Base-by-base conservation (phyloP, 2,329 filamentous ascomycete genomes). In the Endothia cerciana region DNA sequence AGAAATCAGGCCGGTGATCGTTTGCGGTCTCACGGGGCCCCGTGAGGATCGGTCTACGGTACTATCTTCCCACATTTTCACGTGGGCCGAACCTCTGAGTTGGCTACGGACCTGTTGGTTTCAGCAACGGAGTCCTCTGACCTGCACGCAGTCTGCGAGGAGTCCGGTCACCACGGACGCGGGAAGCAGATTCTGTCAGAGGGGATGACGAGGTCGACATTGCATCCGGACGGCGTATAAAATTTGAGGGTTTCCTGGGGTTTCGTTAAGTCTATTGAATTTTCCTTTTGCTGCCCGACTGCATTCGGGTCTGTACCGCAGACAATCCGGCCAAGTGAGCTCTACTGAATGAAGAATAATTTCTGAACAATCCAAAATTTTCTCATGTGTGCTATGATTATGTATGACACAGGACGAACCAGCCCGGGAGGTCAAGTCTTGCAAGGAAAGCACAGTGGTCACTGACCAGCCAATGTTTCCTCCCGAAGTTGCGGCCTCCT, bases 121-220 rank as follows among this genome's bases (percentile, higher is more conserved):
- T 64, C 70, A 74, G 73, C 73, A 77, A 74, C 76, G 76, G 75
- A 77, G 81, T 79, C 81, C 79, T 82, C 81, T 73, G 81, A 83
- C 79, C 79, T 80, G 74, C 75, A 74, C 74, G 75, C 64, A 74
- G 73, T 78, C 79, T 78, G 77, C 74, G 75, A 78, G 74, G 76
- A 80, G n/a, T 76, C 77, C 75, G 72, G 71, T 71, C 71, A 73
- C 60, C 56, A 69, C 47, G 70, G 74, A 71, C 72, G 69, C 75
- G 74, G 73, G 75, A 76, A 78, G 77, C 76, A 77, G 77, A 76
- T 71, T 68, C 72, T 73, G 74, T 75, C 73, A 71, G 68, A 79
- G 74, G 80, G 80, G 78, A 83, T 83, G 82, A 83, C 76, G 80
- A 81, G 80, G 78, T 78, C 78, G 80, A 74, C 76, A 80, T 81